phyloP scores from a whole-genome alignment of 2,329 filamentous ascomycete genomes.

The Penicillium sp. region DNA sequence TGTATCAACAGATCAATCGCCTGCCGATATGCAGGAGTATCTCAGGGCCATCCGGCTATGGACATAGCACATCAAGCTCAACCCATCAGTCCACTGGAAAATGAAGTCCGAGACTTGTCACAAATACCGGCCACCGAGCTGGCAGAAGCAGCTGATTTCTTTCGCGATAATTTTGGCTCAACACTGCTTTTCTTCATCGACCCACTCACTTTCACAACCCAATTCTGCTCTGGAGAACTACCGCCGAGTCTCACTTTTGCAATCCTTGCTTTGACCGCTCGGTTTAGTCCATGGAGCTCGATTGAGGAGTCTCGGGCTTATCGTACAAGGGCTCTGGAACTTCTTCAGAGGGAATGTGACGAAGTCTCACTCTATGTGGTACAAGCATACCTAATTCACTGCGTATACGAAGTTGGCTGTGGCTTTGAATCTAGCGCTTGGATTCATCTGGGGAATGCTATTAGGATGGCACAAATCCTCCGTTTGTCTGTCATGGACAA shows the following conservation, averaged over 20 bases:
- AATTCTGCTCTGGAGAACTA: not conserved
- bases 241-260: not conserved
- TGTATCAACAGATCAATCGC: conserved; percentile 1
- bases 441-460: conserved; percentile 2
- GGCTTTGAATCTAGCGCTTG: conserved; percentile 2
- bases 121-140: not conserved
- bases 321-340: not conserved
- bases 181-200: conserved; percentile 4
- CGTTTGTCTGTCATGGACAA: conserved; percentile 1
- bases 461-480: conserved; percentile 2
- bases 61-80: not conserved
- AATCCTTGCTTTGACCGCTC: not conserved
- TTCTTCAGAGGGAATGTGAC: not conserved
- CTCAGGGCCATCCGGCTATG: not conserved
- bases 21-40: conserved; percentile 1
- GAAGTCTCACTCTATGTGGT: not conserved
- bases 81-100: not conserved
- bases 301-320: not conserved
- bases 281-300: not conserved
- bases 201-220: not conserved
- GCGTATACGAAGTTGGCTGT: conserved; percentile 3
- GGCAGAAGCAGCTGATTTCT: not conserved
- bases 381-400: conserved; percentile 3
- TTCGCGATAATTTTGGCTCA: conserved; percentile 3
- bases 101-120: not conserved